A percentile compares a stretch with the other conserved stretches of the same genome.
phyloP scores from a whole-genome alignment of 139 green algal genomes.

The Edaphochlamys debaryana region DNA sequence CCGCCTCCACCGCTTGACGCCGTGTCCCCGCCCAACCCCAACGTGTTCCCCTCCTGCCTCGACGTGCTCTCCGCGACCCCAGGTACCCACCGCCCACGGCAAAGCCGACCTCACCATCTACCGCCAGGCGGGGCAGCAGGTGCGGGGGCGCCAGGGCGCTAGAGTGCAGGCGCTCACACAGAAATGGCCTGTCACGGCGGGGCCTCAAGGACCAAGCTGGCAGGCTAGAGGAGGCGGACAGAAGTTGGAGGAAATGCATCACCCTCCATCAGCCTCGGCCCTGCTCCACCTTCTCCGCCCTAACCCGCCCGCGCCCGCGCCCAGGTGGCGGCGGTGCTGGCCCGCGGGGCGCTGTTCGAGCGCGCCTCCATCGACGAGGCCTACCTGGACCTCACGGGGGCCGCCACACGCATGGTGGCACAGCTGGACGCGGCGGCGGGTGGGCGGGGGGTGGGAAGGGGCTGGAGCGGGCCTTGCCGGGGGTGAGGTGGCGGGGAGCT shows the following conservation, averaged over 20 bases:
- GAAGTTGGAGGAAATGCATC: too few relatives aligned
- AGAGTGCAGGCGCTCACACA: too few relatives aligned
- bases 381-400: slow-evolving; percentile 84
- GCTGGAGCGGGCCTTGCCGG: neutral
- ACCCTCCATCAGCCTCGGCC: too few relatives aligned
- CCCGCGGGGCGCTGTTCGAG: slow-evolving; percentile 61
- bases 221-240: too few relatives aligned
- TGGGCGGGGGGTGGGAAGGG: neutral
- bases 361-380: slow-evolving; percentile 86
- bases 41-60: neutral
- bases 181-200: too few relatives aligned
- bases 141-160: slow-evolving; percentile 38
- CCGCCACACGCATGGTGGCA: slow-evolving; percentile 53
- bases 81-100: slow-evolving; percentile 82
- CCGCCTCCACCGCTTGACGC: too few relatives aligned
- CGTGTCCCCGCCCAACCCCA: too few relatives aligned
- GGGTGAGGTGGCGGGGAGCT: neutral
- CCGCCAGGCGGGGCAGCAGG: slow-evolving; percentile 61
- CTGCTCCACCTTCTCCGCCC: too few relatives aligned
- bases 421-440: neutral
- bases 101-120: slow-evolving; percentile 90
- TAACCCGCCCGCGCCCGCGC: neutral
- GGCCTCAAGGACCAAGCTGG: too few relatives aligned
- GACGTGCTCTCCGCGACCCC: slow-evolving; percentile 21
- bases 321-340: slow-evolving; percentile 70